Percentiles rank a stretch among this genome's conserved stretches.
Conservation (phyloP, 495 filamentous ascomycete species). For the Daldinia decipiens region DNA sequence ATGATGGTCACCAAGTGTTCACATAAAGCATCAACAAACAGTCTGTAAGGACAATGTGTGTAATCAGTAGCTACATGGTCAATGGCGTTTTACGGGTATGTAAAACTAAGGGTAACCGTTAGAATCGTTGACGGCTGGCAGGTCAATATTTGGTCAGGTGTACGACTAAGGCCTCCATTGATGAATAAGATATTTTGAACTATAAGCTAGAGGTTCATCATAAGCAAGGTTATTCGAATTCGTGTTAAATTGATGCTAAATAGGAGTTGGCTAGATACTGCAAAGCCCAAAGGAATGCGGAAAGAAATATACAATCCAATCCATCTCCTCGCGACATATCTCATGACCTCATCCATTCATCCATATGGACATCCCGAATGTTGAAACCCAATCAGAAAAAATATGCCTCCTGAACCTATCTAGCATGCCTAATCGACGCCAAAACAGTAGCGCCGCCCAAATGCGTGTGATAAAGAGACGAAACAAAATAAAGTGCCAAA, state of each 20-base stretch:
- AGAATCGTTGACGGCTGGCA: conserved; percentile 38
- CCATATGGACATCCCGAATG: conserved; percentile 30
- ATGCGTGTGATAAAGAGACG: conserved; percentile 27
- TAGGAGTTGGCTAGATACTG: conserved; percentile 29
- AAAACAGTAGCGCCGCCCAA: conserved; percentile 39
- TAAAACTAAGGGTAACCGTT: conserved; percentile 40
- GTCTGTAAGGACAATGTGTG: conserved; percentile 37
- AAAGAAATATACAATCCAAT: conserved; percentile 31
- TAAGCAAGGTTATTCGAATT: conserved; percentile 3
- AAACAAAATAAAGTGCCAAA: conserved; percentile 11
- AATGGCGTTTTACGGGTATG: conserved; percentile 48
- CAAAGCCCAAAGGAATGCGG: conserved; percentile 35
- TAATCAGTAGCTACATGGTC: conserved; percentile 48
- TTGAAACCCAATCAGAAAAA: conserved; percentile 17
- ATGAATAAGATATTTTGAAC: conserved; percentile 20
- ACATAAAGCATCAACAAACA: conserved; percentile 26
- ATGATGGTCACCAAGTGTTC: conserved; percentile 16
- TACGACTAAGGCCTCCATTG: conserved; percentile 15
- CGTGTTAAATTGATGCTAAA: conserved; percentile 37
- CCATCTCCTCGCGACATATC: conserved; percentile 30
- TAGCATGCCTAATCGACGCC: conserved; percentile 40
- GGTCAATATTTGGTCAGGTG: conserved; percentile 27
- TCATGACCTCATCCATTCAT: conserved; percentile 42
- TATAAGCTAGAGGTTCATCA: conserved; percentile 20
- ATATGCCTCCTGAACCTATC: conserved; percentile 30